Evolutionary conservation across 139 green algal genomes (phyloP).

Genomic region (Chlorella ohadii): DNA sequence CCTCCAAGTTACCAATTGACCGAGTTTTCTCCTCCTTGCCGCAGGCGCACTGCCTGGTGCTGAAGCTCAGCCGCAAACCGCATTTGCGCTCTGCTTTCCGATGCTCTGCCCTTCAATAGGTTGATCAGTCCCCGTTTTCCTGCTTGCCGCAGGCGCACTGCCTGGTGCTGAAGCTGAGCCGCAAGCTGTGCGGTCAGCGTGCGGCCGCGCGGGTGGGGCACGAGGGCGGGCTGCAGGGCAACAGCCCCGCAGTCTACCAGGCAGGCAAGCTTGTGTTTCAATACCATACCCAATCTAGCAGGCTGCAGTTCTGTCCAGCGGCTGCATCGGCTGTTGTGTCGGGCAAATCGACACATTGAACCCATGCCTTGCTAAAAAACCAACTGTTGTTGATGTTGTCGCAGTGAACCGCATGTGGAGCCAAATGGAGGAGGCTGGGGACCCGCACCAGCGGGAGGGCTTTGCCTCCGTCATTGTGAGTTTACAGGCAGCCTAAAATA

Average conservation of each 20-base stretch:
- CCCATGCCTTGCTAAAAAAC: too few relatives aligned
- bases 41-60: slow-evolving; percentile 57
- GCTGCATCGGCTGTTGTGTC: too few relatives aligned
- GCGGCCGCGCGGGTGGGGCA: slow-evolving; percentile 53
- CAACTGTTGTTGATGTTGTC: not conserved
- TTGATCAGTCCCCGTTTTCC: too few relatives aligned
- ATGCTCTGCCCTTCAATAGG: too few relatives aligned
- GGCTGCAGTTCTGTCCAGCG: too few relatives aligned
- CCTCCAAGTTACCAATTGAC: too few relatives aligned
- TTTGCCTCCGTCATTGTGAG: slow-evolving; percentile 58
- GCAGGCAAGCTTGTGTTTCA: not conserved
- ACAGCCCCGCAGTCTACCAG: not conserved
- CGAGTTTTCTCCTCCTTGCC: too few relatives aligned
- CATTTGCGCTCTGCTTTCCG: slow-evolving; percentile 26
- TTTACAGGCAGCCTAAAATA: too few relatives aligned
- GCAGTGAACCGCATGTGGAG: slow-evolving; percentile 45
- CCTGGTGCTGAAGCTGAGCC: slow-evolving; percentile 60
- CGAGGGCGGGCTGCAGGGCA: slow-evolving; percentile 67
- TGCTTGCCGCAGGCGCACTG: slow-evolving; percentile 52
- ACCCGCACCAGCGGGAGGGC: slow-evolving; percentile 52
- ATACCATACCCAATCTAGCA: not conserved
- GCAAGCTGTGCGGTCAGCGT: slow-evolving; percentile 51
- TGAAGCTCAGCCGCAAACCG: slow-evolving; percentile 43
- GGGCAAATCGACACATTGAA: too few relatives aligned
- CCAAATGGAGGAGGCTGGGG: slow-evolving; percentile 35